Evolutionary conservation across 345 rosid genomes (phyloP), one percentile per base, ranked within the genome.

Genomic region (Aquilaria sinensis): DNA sequence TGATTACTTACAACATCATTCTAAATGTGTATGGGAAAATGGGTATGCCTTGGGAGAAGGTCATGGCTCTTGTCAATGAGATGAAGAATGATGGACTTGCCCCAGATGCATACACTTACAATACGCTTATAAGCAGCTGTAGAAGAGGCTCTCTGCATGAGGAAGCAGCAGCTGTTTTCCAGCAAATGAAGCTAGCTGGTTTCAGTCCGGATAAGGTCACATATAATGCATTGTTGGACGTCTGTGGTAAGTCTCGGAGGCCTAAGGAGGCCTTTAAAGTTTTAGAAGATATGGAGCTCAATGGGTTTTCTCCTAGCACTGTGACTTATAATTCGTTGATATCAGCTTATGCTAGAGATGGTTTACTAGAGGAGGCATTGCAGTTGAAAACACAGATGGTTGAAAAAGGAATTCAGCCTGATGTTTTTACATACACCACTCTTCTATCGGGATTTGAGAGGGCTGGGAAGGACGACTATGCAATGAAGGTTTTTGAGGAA

Each of bases 1-100:
- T 94, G 83, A 81, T 90, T 6, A 90, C 97, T 51, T 90, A 94
- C 60, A 94, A 94, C 69, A 89, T 94, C 57, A 68, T 88, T 53
- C 65, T 94, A 75, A 82, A 94, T 74, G 89, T 86, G 65, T 83
- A 82, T 71, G 97, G 99, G 49, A 88, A 94, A 77, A 88, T 94
- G 96, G 99, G 96, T 50, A 88, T 85, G 92, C 84, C 88, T n/a
- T 94, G 99, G 99, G 85, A 70, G 71, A 86, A 83, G 80, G 79
- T 86, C 58, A 73, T 51, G 12, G 81, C 75, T 55, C 80, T 90
- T 23, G 76, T 85, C 9, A 78, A 85, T 56, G 81, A 74, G 53
- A 94, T 94, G 88, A 85, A 82, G 79, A 75, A 56, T 29, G 66
- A 78, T 1, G 92, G 89, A 67, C 67, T 85, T 76, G 53, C 67